Conservation (phyloP, 1,139 yeast genomes). For the Entelexis paramagnoliae region DNA sequence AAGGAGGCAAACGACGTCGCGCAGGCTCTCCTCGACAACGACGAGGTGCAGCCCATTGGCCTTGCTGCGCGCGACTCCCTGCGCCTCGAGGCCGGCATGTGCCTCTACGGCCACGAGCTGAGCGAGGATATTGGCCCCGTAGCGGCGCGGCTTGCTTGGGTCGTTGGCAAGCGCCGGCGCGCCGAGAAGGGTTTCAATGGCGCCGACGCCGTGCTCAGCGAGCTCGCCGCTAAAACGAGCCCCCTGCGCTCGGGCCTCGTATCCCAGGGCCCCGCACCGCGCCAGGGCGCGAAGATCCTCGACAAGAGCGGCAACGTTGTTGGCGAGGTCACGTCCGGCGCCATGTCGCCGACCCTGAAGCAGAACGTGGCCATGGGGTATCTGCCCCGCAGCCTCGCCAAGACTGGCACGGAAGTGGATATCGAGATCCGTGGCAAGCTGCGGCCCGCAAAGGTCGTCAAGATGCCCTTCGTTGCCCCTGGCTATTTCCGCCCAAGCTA, state of each 20-base stretch:
- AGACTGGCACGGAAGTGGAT: slow-evolving; percentile 63
- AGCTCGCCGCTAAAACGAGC: slow-evolving; percentile 53
- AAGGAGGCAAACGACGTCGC: slow-evolving; percentile 54
- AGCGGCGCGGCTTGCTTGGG: slow-evolving; percentile 83
- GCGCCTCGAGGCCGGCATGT: slow-evolving; percentile 96
- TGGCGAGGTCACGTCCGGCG: slow-evolving; percentile 81
- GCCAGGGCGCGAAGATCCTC: slow-evolving; percentile 66
- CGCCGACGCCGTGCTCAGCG: slow-evolving; percentile 53
- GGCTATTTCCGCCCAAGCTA: slow-evolving; percentile 41
- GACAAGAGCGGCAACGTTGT: slow-evolving; percentile 44
- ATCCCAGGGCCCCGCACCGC: slow-evolving; percentile 84
- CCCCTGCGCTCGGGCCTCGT: slow-evolving; percentile 67
- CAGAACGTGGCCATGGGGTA: slow-evolving; percentile 85
- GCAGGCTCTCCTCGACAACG: slow-evolving; percentile 45
- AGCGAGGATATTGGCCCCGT: slow-evolving; percentile 75
- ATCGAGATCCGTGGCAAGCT: slow-evolving; percentile 77
- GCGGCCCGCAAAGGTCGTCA: slow-evolving; percentile 62
- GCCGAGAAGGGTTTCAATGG: slow-evolving; percentile 58
- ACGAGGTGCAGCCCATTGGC: slow-evolving; percentile 67
- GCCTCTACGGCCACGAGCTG: slow-evolving; percentile 88
- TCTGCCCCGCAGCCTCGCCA: slow-evolving; percentile 59
- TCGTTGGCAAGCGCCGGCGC: slow-evolving; percentile 74
- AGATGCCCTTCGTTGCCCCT: slow-evolving; percentile 75
- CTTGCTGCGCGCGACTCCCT: slow-evolving; percentile 94
- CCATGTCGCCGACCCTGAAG: slow-evolving; percentile 75